A percentile compares a stretch with the other conserved stretches of the same genome.
phyloP scores from a whole-genome alignment of 192 early-diverging fungal species.

The Gamsiella multidivaricata region DNA sequence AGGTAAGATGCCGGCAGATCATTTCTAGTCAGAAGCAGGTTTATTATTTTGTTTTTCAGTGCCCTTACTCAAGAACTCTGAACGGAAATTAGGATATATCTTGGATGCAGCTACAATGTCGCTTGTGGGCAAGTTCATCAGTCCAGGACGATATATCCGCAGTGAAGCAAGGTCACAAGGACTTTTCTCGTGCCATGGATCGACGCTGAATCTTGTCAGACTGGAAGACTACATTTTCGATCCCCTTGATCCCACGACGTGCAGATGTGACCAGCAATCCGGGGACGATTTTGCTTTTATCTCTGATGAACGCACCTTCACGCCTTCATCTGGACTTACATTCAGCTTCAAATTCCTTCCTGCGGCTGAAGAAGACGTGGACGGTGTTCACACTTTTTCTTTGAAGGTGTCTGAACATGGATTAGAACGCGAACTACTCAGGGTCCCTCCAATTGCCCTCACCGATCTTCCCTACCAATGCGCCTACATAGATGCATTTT shows the following conservation, averaged over 20 bases:
- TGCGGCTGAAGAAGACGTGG: background rate
- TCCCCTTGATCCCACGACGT: constrained; percentile 1
- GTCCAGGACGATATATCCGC: constrained; percentile 2
- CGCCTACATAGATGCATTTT: constrained; percentile 1
- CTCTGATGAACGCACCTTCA: background rate
- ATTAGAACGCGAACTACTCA: constrained; percentile 6
- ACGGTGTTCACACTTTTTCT: background rate
- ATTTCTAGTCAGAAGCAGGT: too few relatives aligned
- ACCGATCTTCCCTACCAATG: background rate
- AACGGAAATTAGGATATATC: constrained; percentile 12
- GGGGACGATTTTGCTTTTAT: background rate
- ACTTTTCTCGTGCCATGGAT: constrained; percentile 13
- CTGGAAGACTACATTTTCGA: constrained; percentile 8
- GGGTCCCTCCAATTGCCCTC: background rate
- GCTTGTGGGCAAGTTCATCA: constrained; percentile 1
- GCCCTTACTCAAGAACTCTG: too few relatives aligned
- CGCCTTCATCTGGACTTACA: constrained; percentile 2
- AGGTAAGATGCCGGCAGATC: too few relatives aligned
- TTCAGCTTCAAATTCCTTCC: background rate
- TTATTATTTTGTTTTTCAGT: too few relatives aligned
- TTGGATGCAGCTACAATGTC: constrained; percentile 13
- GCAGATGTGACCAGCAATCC: background rate
- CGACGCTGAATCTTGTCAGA: constrained; percentile 6
- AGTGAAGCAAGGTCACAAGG: background rate
- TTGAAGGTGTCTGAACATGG: constrained; percentile 9